These are phyloP conservation scores for Phyllosticta paracitricarpa DNA, from an alignment of 2,329 filamentous ascomycete species.

Conservation along the genomic window DNA sequence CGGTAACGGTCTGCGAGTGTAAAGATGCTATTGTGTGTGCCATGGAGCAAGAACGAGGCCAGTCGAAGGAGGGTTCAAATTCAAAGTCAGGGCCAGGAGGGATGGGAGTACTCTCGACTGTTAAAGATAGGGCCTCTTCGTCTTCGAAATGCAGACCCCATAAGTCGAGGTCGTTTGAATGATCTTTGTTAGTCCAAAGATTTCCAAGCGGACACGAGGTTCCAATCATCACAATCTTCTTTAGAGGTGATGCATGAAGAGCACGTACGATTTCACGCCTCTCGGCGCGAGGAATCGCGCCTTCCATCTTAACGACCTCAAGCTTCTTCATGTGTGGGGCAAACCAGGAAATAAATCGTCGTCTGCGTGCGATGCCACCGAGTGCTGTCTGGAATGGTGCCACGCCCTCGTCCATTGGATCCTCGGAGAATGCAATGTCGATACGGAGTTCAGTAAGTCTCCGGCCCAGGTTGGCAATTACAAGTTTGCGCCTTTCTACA, in stretches of 20 bases:
- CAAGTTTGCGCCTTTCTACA: slow-evolving; percentile 13
- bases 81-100: slow-evolving; percentile 16
- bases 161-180: neutral
- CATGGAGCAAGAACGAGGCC: slow-evolving; percentile 29
- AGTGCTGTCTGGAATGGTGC: slow-evolving; percentile 14
- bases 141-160: slow-evolving; percentile 15
- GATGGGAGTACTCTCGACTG: slow-evolving; percentile 4
- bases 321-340: slow-evolving; percentile 32
- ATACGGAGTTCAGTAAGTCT: slow-evolving; percentile 33
- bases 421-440: slow-evolving; percentile 22
- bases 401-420: slow-evolving; percentile 18
- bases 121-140: slow-evolving; percentile 19
- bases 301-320: slow-evolving; percentile 37
- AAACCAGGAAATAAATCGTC: slow-evolving; percentile 34
- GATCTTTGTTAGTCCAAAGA: slow-evolving; percentile 32
- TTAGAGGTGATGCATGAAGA: slow-evolving; percentile 30
- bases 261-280: slow-evolving; percentile 36
- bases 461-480: slow-evolving; percentile 31
- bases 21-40: slow-evolving; percentile 33
- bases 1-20: slow-evolving; percentile 30
- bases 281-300: slow-evolving; percentile 37
- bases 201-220: slow-evolving; percentile 34
- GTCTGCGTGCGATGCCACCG: slow-evolving; percentile 17
- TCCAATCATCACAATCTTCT: slow-evolving; percentile 38
- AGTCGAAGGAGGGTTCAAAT: slow-evolving; percentile 32